phyloP scores from a whole-genome alignment of 2,329 filamentous ascomycete species.

The Cercospora beticola region DNA sequence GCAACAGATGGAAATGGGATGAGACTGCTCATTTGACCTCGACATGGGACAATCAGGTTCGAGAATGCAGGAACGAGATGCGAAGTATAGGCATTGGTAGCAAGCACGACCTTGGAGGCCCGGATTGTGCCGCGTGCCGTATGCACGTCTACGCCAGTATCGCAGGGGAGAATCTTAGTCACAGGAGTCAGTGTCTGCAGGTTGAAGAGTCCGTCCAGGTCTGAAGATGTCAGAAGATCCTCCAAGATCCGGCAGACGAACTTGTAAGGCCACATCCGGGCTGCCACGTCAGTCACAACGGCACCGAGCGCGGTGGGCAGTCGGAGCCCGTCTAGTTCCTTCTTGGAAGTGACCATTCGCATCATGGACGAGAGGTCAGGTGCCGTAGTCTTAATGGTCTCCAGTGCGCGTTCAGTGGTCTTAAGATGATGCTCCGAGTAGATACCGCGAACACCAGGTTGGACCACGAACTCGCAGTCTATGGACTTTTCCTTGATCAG shows the following conservation, averaged over 20 bases:
- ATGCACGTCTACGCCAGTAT: slow-evolving; percentile 18
- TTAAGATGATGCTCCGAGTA: slow-evolving; percentile 58
- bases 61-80: slow-evolving; percentile 68
- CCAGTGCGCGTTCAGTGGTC: slow-evolving; percentile 53
- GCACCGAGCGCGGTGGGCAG: slow-evolving; percentile 59
- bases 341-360: slow-evolving; percentile 42
- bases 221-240: slow-evolving; percentile 48
- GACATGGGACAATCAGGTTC: slow-evolving; percentile 72
- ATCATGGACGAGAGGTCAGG: slow-evolving; percentile 57
- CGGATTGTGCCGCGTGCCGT: slow-evolving; percentile 69
- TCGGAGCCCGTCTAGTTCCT: slow-evolving; percentile 54
- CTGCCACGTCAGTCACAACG: slow-evolving; percentile 64
- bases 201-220: slow-evolving; percentile 55
- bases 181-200: slow-evolving; percentile 74
- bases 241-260: slow-evolving; percentile 72
- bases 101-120: slow-evolving; percentile 67
- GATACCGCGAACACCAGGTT: slow-evolving; percentile 64
- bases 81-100: slow-evolving; percentile 83
- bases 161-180: slow-evolving; percentile 30
- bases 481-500: slow-evolving; percentile 60
- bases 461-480: slow-evolving; percentile 67
- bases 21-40: slow-evolving; percentile 71
- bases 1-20: slow-evolving; percentile 51
- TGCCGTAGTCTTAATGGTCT: slow-evolving; percentile 50
- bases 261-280: slow-evolving; percentile 80